Conservation (phyloP, 1,284 basidiomycete species). For the Leccinum subspadiceum region DNA sequence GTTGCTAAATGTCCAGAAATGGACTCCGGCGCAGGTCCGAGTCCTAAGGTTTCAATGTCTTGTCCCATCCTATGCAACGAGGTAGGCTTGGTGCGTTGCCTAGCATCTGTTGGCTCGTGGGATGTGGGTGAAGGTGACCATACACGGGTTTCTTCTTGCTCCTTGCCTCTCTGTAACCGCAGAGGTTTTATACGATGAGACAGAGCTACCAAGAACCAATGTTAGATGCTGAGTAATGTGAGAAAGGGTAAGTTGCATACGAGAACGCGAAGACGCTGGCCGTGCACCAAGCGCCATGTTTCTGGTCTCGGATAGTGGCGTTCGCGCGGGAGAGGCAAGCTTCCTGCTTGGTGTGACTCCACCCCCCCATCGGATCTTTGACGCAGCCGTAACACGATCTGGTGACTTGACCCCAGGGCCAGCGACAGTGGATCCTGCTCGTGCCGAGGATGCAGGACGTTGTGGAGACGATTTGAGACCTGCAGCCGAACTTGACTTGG, state of each 20-base stretch:
- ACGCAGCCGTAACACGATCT: constrained; percentile 10
- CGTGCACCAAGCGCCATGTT: constrained; percentile 22
- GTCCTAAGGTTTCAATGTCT: constrained; percentile 12
- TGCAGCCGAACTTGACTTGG: constrained; percentile 11
- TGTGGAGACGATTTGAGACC: constrained; percentile 16
- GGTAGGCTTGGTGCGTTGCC: constrained; percentile 12
- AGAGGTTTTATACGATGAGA: constrained; percentile 17
- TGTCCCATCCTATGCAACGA: constrained; percentile 6
- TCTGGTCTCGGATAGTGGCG: constrained; percentile 41
- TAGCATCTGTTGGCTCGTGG: constrained; percentile 3
- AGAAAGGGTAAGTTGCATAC: constrained; percentile 15
- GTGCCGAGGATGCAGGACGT: constrained; percentile 7
- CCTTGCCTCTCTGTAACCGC: constrained; percentile 11
- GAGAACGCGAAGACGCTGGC: constrained; percentile 21
- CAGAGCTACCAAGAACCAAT: constrained; percentile 12
- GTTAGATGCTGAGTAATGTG: constrained; percentile 1
- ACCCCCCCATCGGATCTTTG: constrained; percentile 22
- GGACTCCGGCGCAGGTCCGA: constrained; percentile 27
- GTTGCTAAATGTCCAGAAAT: constrained; percentile 30
- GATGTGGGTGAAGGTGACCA: constrained; percentile 4
- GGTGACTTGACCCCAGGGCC: constrained; percentile 22
- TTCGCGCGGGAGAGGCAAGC: constrained; percentile 41
- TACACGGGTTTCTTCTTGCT: constrained; percentile 10
- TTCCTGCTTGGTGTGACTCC: constrained; percentile 31
- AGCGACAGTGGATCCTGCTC: constrained; percentile 2